A percentile compares a stretch with the other conserved stretches of the same genome.
Evolutionary conservation across 352 stramenopile genomes (phyloP).

Genomic region (Phytophthora europaea): DNA sequence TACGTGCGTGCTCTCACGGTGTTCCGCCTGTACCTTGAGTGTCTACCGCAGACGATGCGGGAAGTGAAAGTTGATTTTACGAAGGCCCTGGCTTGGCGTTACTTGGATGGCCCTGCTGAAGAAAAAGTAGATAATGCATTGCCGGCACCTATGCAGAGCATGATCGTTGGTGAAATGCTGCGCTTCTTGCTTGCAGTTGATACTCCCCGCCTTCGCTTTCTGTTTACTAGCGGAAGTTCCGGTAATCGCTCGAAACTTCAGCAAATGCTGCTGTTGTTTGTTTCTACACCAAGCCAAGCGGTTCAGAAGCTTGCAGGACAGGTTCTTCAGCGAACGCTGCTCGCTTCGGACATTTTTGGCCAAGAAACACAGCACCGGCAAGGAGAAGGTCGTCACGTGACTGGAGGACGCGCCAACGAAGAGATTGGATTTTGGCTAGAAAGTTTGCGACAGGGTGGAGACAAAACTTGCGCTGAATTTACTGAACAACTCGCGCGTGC

Average conservation of each 20-base stretch:
- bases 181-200: conserved; percentile 75
- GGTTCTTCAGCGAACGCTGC: conserved; percentile 68
- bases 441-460: conserved; percentile 52
- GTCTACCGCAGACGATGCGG: conserved; percentile 75
- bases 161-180: conserved; percentile 81
- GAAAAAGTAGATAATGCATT: conserved; percentile 6
- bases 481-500: conserved; percentile 53
- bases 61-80: conserved; percentile 90
- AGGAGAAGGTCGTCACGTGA: not conserved
- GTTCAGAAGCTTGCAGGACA: conserved; percentile 53
- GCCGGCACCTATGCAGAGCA: conserved; percentile 45
- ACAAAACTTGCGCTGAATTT: conserved; percentile 50
- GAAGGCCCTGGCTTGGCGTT: conserved; percentile 77
- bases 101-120: conserved; percentile 40
- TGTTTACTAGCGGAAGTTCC: conserved; percentile 42
- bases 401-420: conserved; percentile 43
- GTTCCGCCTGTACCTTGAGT: conserved; percentile 82
- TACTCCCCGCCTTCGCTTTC: conserved; percentile 61
- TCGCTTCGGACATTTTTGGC: conserved; percentile 69
- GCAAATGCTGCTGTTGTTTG: conserved; percentile 73
- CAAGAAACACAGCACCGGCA: conserved; percentile 21
- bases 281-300: conserved; percentile 42
- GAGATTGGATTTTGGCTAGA: conserved; percentile 79
- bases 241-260: conserved; percentile 60
- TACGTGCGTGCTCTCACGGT: conserved; percentile 83